Conservation (phyloP, 345 rosid genomes). For the Atalantia buxifolia region DNA sequence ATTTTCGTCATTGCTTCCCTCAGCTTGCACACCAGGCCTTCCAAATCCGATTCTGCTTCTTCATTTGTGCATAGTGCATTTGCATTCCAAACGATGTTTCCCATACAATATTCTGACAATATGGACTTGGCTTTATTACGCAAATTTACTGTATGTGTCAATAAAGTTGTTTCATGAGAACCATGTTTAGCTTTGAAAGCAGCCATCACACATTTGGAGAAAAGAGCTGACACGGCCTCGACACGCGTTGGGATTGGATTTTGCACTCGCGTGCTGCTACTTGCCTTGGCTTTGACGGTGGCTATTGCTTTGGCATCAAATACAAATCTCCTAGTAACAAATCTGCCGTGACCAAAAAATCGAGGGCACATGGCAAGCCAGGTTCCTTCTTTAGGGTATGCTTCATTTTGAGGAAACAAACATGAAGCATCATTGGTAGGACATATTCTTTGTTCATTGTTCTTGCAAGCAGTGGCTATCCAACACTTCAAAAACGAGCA, state of each 20-base stretch:
- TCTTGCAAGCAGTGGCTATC: slow-evolving; percentile 20
- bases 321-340: slow-evolving; percentile 35
- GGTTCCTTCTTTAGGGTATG: background rate
- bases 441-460: background rate
- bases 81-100: slow-evolving; percentile 39
- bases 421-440: slow-evolving; percentile 32
- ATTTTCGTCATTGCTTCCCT: slow-evolving; percentile 11
- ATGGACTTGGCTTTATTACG: slow-evolving; percentile 23
- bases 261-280: slow-evolving; percentile 28
- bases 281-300: slow-evolving; percentile 27
- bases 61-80: slow-evolving; percentile 6
- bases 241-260: slow-evolving; percentile 47
- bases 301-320: slow-evolving; percentile 37
- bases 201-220: slow-evolving; percentile 38
- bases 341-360: slow-evolving; percentile 4
- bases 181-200: slow-evolving; percentile 22
- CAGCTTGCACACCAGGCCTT: background rate
- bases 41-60: background rate
- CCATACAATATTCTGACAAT: slow-evolving; percentile 35
- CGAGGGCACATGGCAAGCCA: background rate
- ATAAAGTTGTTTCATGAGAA: slow-evolving; percentile 26
- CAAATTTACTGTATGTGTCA: slow-evolving; percentile 33
- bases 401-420: slow-evolving; percentile 23
- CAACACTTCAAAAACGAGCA: slow-evolving; percentile 37
- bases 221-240: slow-evolving; percentile 49